Percentiles rank a stretch among this genome's conserved stretches.
Conservation (phyloP, 2,329 filamentous ascomycete genomes). For the Paraphaeosphaeria minitans region DNA sequence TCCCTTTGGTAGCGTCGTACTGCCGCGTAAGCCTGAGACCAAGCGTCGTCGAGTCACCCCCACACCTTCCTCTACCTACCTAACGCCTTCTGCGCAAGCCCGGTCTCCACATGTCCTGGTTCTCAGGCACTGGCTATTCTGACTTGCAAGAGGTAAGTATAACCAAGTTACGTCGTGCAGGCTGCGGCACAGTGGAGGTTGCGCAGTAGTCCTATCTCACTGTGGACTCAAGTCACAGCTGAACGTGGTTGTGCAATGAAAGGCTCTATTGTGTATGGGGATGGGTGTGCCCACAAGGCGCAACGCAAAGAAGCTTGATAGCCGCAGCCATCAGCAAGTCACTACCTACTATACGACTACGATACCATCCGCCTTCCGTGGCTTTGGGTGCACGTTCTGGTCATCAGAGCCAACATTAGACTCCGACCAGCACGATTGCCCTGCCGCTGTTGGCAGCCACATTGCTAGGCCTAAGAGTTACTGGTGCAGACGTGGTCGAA, state of each 20-base stretch:
- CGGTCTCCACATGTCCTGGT: not conserved
- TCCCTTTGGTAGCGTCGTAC: constrained; percentile 6
- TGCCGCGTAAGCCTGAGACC: not conserved
- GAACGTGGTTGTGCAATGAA: not conserved
- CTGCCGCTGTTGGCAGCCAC: not conserved
- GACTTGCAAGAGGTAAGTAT: not conserved
- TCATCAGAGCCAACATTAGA: not conserved
- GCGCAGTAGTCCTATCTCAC: not conserved
- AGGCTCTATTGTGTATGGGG: not conserved
- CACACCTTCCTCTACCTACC: not conserved
- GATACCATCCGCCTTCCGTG: not conserved
- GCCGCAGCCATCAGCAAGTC: not conserved
- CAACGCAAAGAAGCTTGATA: not conserved
- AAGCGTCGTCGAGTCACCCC: not conserved
- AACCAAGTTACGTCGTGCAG: not conserved
- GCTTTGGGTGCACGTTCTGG: not conserved
- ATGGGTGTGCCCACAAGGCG: not conserved
- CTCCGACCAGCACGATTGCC: not conserved
- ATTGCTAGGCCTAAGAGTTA: not conserved
- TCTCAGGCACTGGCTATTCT: not conserved
- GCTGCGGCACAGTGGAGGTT: not conserved
- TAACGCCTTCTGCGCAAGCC: not conserved
- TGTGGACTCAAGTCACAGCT: not conserved
- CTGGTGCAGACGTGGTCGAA: not conserved
- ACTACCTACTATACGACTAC: not conserved